phyloP scores from a whole-genome alignment of 2,329 filamentous ascomycete species.

The Westerdykella aurantiaca region DNA sequence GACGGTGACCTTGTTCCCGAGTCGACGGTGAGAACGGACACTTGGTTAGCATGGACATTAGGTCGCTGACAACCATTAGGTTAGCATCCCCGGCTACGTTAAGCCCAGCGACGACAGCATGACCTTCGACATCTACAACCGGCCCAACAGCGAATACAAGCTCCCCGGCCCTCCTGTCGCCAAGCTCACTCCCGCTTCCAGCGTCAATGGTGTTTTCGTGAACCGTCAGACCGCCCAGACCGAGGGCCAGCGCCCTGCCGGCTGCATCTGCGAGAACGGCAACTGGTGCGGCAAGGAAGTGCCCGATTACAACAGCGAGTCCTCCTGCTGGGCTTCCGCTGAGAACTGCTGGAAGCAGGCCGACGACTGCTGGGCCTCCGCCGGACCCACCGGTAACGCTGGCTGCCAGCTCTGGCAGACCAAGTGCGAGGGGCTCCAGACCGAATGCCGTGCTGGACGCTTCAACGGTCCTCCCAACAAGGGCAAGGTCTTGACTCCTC shows the following conservation, averaged over 20 bases:
- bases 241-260: slow-evolving; percentile 49
- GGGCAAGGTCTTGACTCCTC: slow-evolving; percentile 35
- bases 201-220: slow-evolving; percentile 9
- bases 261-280: slow-evolving; percentile 59
- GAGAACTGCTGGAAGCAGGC: slow-evolving; percentile 52
- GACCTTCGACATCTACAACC: slow-evolving; percentile 59
- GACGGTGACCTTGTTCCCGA: slow-evolving; percentile 43
- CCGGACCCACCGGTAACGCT: slow-evolving; percentile 54
- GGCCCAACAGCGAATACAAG: slow-evolving; percentile 41
- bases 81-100: slow-evolving; percentile 61
- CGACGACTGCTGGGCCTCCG: slow-evolving; percentile 53
- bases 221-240: slow-evolving; percentile 29
- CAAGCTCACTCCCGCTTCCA: slow-evolving; percentile 35
- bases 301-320: slow-evolving; percentile 49
- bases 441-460: slow-evolving; percentile 38
- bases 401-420: slow-evolving; percentile 58
- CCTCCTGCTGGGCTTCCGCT: slow-evolving; percentile 53
- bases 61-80: slow-evolving; percentile 30
- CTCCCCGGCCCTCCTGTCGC: slow-evolving; percentile 57
- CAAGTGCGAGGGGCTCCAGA: slow-evolving; percentile 51
- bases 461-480: slow-evolving; percentile 43
- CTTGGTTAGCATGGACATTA: too few relatives aligned
- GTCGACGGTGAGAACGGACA: slow-evolving; percentile 23
- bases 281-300: slow-evolving; percentile 68
- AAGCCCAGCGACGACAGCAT: slow-evolving; percentile 50